Percentiles rank a stretch among this genome's conserved stretches.
Conservation (phyloP, 2,329 filamentous ascomycete genomes). For the Fusarium keratoplasticum region DNA sequence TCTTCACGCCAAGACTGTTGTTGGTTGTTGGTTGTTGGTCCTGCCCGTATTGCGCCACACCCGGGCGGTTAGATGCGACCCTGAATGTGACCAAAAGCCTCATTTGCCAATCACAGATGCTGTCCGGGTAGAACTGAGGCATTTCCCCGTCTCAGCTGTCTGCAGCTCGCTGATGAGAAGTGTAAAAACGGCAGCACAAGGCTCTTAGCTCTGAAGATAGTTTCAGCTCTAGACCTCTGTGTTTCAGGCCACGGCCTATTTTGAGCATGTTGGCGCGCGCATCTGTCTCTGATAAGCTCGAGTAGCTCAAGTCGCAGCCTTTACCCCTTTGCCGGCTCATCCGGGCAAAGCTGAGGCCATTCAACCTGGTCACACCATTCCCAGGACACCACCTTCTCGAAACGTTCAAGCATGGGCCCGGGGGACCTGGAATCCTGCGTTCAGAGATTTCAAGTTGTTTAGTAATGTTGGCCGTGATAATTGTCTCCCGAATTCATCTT, state of each 20-base stretch:
- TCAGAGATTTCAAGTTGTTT: too few relatives aligned
- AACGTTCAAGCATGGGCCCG: neutral
- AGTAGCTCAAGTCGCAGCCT: neutral
- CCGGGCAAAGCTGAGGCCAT: neutral
- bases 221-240: neutral
- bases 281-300: neutral
- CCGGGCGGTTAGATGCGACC: neutral
- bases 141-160: neutral
- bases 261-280: neutral
- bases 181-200: neutral
- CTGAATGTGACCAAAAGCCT: neutral
- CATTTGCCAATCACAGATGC: neutral
- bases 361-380: neutral
- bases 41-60: neutral
- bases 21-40: conserved; percentile 1
- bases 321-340: neutral
- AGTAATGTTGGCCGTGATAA: too few relatives aligned
- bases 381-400: neutral
- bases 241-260: neutral
- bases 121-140: neutral
- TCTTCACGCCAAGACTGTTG: neutral
- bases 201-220: neutral
- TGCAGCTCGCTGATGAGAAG: neutral
- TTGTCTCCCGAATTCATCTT: too few relatives aligned
- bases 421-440: neutral